A percentile compares a stretch with the other conserved stretches of the same genome.
Evolutionary conservation across 2,329 filamentous ascomycete species (phyloP).

Genomic region (Bipolaris cookei): DNA sequence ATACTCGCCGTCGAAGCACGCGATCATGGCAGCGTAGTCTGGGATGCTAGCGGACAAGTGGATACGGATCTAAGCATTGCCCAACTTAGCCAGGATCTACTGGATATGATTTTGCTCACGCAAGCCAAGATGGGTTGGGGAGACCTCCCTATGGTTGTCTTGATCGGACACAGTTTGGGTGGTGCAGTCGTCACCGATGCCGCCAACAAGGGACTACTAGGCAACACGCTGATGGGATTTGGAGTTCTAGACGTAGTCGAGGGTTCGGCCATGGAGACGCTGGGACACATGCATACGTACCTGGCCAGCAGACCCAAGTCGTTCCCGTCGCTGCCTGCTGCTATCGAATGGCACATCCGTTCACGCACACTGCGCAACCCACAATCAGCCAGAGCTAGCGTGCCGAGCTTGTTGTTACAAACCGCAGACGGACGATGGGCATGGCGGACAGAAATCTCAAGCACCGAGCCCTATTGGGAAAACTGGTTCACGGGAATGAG

Average conservation of each 20-base stretch:
- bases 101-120: slow-evolving; percentile 71
- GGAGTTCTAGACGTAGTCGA: slow-evolving; percentile 95
- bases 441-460: slow-evolving; percentile 84
- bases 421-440: slow-evolving; percentile 61
- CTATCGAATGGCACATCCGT: slow-evolving; percentile 92
- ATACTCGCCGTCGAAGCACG: slow-evolving; percentile 85
- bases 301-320: slow-evolving; percentile 78
- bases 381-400: slow-evolving; percentile 82
- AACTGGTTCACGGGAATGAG: slow-evolving; percentile 91
- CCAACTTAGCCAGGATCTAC: slow-evolving; percentile 75
- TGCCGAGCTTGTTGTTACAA: slow-evolving; percentile 75
- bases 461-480: slow-evolving; percentile 91
- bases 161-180: slow-evolving; percentile 91
- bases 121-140: slow-evolving; percentile 74
- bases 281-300: slow-evolving; percentile 93
- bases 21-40: slow-evolving; percentile 76
- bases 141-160: slow-evolving; percentile 73
- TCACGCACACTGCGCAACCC: slow-evolving; percentile 85
- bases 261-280: slow-evolving; percentile 89
- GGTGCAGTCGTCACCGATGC: slow-evolving; percentile 89
- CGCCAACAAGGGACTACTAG: slow-evolving; percentile 71
- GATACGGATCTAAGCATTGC: slow-evolving; percentile 72
- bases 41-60: slow-evolving; percentile 43
- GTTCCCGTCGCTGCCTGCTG: slow-evolving; percentile 78
- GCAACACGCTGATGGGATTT: slow-evolving; percentile 76